Conservation (phyloP, 495 filamentous ascomycete species). For the Astrothelium macrocarpum region DNA sequence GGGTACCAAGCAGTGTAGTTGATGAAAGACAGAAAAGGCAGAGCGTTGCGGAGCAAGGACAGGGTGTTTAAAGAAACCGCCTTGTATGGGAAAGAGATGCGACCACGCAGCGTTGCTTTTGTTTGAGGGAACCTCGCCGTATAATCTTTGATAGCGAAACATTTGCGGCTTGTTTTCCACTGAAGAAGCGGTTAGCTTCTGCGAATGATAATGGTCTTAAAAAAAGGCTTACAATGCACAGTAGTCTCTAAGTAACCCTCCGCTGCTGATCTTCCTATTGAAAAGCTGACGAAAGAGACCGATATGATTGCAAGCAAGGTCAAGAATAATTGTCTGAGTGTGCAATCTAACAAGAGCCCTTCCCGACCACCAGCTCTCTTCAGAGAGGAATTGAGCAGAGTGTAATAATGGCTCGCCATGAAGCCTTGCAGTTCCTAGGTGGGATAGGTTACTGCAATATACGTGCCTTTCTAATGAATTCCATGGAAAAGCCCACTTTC, state of each 20-base stretch:
- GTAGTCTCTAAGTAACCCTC: background rate
- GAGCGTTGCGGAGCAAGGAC: conserved; percentile 7
- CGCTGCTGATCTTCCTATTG: background rate
- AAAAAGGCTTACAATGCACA: background rate
- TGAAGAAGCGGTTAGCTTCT: background rate
- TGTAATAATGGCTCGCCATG: background rate
- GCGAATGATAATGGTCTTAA: background rate
- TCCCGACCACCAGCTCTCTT: background rate
- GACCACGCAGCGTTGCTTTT: background rate
- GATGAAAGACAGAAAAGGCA: conserved; percentile 11
- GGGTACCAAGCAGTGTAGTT: conserved; percentile 14
- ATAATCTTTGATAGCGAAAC: background rate
- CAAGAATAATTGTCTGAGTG: background rate
- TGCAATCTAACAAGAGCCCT: background rate
- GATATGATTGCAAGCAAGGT: background rate
- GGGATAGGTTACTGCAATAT: background rate
- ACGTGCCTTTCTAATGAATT: background rate
- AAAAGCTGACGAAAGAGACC: background rate
- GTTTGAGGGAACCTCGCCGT: background rate
- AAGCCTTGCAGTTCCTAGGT: background rate
- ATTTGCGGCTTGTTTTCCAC: background rate
- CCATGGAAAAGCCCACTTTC: background rate
- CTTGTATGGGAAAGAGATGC: conserved; percentile 11
- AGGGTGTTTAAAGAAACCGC: conserved; percentile 17
- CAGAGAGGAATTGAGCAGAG: background rate